Evolutionary conservation across 2,329 filamentous ascomycete species (phyloP).

Genomic region (Arthrocladium fulminans): DNA sequence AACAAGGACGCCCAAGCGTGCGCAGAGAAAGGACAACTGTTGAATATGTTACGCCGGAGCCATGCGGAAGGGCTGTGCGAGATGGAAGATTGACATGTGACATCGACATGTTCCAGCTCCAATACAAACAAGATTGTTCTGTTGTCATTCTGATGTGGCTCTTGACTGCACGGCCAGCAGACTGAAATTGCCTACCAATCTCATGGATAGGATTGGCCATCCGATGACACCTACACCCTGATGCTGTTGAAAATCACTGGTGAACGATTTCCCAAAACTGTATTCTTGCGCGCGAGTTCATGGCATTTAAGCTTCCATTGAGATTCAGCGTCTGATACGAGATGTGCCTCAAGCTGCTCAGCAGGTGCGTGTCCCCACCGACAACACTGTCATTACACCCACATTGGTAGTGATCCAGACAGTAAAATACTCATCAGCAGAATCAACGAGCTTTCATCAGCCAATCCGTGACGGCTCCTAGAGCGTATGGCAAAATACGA

Average conservation of each 20-base stretch:
- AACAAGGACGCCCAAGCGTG: no score
- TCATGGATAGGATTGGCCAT: background rate
- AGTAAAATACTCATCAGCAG: background rate
- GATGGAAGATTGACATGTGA: no score
- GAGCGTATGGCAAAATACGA: background rate
- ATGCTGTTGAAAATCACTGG: background rate
- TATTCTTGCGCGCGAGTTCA: no score
- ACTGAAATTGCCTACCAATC: background rate
- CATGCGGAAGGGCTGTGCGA: no score
- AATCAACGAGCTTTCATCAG: background rate
- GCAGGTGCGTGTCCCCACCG: no score
- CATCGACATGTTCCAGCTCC: no score
- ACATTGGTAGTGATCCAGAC: background rate
- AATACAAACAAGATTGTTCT: background rate
- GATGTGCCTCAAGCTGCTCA: background rate
- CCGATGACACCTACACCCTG: conserved; percentile 2
- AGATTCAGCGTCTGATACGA: background rate
- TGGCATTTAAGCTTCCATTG: no score
- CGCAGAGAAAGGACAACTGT: no score
- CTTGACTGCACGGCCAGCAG: background rate
- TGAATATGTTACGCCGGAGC: no score
- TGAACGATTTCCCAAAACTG: no score
- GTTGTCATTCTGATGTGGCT: conserved; percentile 4
- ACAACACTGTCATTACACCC: no score
- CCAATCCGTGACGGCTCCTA: background rate